phyloP scores from a whole-genome alignment of 2,329 filamentous ascomycete genomes.

The Chaetothyriales sp. region DNA sequence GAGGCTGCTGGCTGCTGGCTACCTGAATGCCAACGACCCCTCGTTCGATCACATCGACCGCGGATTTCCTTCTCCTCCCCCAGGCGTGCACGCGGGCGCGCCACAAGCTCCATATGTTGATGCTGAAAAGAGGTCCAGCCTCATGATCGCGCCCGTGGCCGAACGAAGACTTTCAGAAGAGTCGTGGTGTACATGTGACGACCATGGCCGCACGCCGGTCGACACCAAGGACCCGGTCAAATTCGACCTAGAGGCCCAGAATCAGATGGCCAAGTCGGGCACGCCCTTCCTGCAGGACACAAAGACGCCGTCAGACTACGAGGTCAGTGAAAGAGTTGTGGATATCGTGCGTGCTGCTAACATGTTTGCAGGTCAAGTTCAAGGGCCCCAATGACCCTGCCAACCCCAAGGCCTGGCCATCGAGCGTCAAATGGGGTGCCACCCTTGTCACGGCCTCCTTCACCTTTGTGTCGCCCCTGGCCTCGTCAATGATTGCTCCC shows the following conservation, averaged over 20 bases:
- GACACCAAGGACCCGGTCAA: constrained; percentile 12
- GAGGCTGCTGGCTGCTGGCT: constrained; percentile 16
- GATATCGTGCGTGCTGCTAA: constrained; percentile 3
- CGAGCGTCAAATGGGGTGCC: constrained; percentile 42
- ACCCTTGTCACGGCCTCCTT: constrained; percentile 42
- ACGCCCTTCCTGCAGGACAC: neutral
- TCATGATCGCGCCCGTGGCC: constrained; percentile 9
- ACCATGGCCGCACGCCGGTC: constrained; percentile 12
- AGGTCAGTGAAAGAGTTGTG: constrained; percentile 16
- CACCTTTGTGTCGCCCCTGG: constrained; percentile 49
- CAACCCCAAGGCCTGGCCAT: constrained; percentile 41
- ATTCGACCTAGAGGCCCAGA: constrained; percentile 16
- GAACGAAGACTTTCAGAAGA: constrained; percentile 15
- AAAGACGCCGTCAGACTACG: constrained; percentile 38
- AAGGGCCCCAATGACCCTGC: constrained; percentile 37
- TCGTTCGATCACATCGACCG: constrained; percentile 12
- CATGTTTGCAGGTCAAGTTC: constrained; percentile 29
- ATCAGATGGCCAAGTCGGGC: constrained; percentile 6
- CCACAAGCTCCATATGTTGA: constrained; percentile 12
- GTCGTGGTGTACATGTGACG: constrained; percentile 18
- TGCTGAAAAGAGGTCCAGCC: constrained; percentile 14
- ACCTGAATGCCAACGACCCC: constrained; percentile 16
- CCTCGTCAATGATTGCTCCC: constrained; percentile 46
- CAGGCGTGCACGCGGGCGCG: constrained; percentile 15
- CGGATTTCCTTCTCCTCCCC: constrained; percentile 10